Evolutionary conservation across 768 basidiomycete genomes (phyloP), one percentile per base, ranked within the genome.

Genomic region (Cubamyces lactineus): DNA sequence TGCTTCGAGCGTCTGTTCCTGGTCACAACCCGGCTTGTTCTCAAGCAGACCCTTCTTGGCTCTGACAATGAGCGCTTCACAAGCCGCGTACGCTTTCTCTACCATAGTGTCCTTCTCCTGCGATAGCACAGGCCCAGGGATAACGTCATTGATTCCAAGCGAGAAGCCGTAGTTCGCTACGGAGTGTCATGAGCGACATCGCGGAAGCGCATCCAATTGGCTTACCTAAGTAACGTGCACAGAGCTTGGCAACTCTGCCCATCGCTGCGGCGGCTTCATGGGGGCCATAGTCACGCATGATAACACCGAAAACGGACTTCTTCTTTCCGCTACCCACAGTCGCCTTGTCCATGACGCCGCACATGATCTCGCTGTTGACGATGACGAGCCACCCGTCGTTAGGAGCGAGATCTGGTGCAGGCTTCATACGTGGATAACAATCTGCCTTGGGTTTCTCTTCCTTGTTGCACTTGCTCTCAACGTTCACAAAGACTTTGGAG

Each of bases 371-470:
- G 71, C 92, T 94, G 73, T 98, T 99, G 64, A 95, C 87, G 57
- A 99, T 86, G 47, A 99, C 97, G 26, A 99, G 84, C 88, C 93
- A 98, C 0, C 96, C 96, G 68, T 99, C 97, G 70, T 99, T 98
- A 0, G 96, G 96, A 11, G 92, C 91, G 73, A 99, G 81, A 68
- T 99, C 97, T 16, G 85, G 82, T 43, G 86, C 86, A 2, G 85
- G 83, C 53, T 82, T 85, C 76, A 81, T 84, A 45, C 83, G 78
- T 34, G 88, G 85, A 67, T 88, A 92, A 67, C 83, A 78, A 28
- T 80, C 80, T 11, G 81, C 69, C 64, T 86, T 82, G 7, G 90
- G 86, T 66, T 92, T 89, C 65, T 93, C 86, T 75, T 87, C 85
- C 65, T 94, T 96, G 74, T 95, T 88, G 72, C 96, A 98, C 74